phyloP scores from a whole-genome alignment of 1,284 basidiomycete species.

The Melanopsichium pennsylvanicum region DNA sequence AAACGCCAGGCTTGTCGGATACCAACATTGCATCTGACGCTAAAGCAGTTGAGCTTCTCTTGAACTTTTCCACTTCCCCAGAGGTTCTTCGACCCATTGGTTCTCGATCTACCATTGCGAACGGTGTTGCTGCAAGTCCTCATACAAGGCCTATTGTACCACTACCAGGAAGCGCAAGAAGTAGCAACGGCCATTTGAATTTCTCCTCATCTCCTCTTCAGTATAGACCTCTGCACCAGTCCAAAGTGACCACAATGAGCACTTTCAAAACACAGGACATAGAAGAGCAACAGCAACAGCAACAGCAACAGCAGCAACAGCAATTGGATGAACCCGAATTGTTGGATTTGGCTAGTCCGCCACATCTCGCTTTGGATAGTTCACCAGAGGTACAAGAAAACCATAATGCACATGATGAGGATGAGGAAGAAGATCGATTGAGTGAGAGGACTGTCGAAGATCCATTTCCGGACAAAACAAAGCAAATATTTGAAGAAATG shows the following conservation, averaged over 20 bases:
- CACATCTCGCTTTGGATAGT: constrained; percentile 22
- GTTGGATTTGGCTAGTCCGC: constrained; percentile 13
- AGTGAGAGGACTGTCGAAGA: constrained; percentile 25
- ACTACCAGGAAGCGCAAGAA: constrained; percentile 9
- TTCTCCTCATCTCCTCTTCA: constrained; percentile 17
- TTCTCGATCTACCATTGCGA: neutral
- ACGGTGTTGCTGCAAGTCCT: neutral
- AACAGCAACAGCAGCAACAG: neutral
- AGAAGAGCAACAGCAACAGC: neutral
- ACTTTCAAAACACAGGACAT: neutral
- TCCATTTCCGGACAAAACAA: neutral
- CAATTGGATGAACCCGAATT: constrained; percentile 8
- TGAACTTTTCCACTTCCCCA: constrained; percentile 49
- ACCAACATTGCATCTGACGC: constrained; percentile 9
- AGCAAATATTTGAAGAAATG: neutral
- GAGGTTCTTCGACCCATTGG: constrained; percentile 43
- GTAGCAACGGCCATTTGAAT: too few relatives aligned
- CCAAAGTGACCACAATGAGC: neutral
- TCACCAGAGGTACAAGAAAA: too few relatives aligned
- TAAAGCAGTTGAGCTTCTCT: constrained; percentile 37
- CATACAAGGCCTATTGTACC: constrained; percentile 6
- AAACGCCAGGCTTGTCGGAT: constrained; percentile 19
- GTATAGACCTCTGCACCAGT: constrained; percentile 7
- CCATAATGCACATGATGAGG: too few relatives aligned
- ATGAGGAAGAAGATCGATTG: constrained; percentile 1